These are phyloP conservation scores for Beta macrorhiza DNA, from an alignment of 179 eudicot species.

Conservation along the genomic window DNA sequence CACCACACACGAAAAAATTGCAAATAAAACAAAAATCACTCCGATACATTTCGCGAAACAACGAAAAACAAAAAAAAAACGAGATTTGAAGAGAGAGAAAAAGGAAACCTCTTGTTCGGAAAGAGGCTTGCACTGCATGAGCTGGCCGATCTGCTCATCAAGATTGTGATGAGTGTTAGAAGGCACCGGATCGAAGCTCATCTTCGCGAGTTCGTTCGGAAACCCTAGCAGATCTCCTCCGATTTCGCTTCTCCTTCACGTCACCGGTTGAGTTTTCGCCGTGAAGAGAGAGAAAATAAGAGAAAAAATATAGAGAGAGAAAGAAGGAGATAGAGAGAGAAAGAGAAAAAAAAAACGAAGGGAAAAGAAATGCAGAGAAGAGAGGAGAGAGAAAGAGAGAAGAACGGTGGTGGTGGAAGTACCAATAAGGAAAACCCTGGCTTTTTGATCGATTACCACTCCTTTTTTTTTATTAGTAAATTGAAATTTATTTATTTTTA, in stretches of 20 bases:
- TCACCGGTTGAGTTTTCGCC: not conserved
- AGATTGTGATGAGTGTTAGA: slow-evolving; percentile 60
- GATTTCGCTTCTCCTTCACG: slow-evolving; percentile 8
- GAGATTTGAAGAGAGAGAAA: slow-evolving; percentile 4
- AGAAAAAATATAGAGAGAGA: slow-evolving; percentile 2
- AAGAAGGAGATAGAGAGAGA: slow-evolving; percentile 4
- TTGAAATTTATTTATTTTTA: not conserved
- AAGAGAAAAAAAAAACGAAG: not conserved
- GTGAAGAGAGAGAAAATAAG: slow-evolving; percentile 21
- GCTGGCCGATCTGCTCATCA: slow-evolving; percentile 86
- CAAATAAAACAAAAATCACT: slow-evolving; percentile 11
- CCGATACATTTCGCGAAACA: not conserved
- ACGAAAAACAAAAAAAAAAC: not conserved
- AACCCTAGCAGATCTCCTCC: slow-evolving; percentile 30
- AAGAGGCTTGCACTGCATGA: slow-evolving; percentile 92
- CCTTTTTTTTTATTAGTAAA: slow-evolving; percentile 18
- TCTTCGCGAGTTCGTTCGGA: slow-evolving; percentile 25
- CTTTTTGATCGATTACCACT: slow-evolving; percentile 32
- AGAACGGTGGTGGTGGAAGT: slow-evolving; percentile 17
- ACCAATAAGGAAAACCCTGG: slow-evolving; percentile 33
- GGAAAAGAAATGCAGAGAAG: not conserved
- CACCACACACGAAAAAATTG: not conserved
- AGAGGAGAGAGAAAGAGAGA: not conserved
- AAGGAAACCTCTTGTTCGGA: slow-evolving; percentile 67
- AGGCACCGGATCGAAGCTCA: slow-evolving; percentile 69